phyloP scores from a whole-genome alignment of 2,329 filamentous ascomycete genomes.

The Ceratocystis cacaofunesta region DNA sequence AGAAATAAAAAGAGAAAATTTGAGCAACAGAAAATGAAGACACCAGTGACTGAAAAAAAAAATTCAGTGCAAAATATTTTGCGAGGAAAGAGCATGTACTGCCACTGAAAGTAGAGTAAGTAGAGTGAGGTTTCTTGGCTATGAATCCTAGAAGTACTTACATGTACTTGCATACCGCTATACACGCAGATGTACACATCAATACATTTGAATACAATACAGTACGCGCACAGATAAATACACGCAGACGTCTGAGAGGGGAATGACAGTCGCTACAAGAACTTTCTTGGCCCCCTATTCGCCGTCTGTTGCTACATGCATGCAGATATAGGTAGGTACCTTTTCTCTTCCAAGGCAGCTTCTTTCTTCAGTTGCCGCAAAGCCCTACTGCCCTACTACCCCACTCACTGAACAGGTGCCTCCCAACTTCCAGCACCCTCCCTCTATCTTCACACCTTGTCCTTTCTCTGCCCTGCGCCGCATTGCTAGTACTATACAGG shows the following conservation, averaged over 20 bases:
- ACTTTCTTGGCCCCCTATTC: no score
- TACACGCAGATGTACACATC: not conserved
- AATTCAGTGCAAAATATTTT: not conserved
- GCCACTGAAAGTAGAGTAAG: not conserved
- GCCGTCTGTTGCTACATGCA: not conserved
- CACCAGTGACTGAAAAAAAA: not conserved
- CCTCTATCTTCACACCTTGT: not conserved
- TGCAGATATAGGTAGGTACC: not conserved
- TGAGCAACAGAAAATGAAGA: not conserved
- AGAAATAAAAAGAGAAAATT: not conserved
- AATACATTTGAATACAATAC: not conserved
- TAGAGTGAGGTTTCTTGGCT: no score
- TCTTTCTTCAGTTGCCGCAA: no score
- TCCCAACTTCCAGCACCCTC: not conserved
- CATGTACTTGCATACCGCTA: not conserved
- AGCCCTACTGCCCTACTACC: no score
- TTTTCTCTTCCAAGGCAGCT: no score
- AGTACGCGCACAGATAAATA: not conserved
- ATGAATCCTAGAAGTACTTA: not conserved
- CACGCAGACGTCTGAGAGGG: not conserved
- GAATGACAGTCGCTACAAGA: not conserved
- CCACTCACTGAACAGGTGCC: no score
- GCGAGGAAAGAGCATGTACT: slow-evolving; percentile 3
- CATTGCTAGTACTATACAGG: no score
- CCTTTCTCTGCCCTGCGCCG: not conserved